Conservation (phyloP, 1,284 basidiomycete species). For the Porphyrellus sp. region DNA sequence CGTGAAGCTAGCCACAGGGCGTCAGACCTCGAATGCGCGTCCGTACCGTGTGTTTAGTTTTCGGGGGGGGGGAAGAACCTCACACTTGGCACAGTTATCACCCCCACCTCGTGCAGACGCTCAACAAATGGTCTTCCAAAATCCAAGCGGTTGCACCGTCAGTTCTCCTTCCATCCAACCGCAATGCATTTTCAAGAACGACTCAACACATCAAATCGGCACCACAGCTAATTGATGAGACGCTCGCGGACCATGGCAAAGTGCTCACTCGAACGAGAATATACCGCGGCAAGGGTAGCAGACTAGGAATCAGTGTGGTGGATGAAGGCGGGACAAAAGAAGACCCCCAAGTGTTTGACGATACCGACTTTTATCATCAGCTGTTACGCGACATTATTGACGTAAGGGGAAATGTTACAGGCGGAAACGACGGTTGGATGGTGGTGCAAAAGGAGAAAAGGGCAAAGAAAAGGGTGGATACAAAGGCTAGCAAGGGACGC, state of each 20-base stretch:
- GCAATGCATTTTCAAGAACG: constrained; percentile 59
- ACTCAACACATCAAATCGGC: constrained; percentile 54
- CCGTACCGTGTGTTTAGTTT: constrained; percentile 27
- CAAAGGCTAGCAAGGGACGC: constrained; percentile 90
- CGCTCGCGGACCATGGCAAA: constrained; percentile 53
- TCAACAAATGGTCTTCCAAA: constrained; percentile 91
- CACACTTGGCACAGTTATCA: constrained; percentile 49
- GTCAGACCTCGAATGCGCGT: constrained; percentile 57
- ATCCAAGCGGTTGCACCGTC: constrained; percentile 85
- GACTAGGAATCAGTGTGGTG: constrained; percentile 38
- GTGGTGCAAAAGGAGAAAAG: constrained; percentile 63
- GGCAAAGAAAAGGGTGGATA: constrained; percentile 82
- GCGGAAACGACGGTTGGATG: constrained; percentile 59
- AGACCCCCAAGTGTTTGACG: constrained; percentile 71
- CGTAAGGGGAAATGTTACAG: constrained; percentile 46
- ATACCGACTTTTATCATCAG: constrained; percentile 89
- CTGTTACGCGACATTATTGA: constrained; percentile 88
- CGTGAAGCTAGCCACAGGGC: constrained; percentile 44
- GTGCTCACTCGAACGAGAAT: constrained; percentile 57
- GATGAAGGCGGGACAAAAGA: constrained; percentile 32
- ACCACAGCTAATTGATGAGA: constrained; percentile 72
- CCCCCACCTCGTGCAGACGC: constrained; percentile 66
- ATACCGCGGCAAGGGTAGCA: constrained; percentile 44
- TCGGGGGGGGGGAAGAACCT: constrained; percentile 4
- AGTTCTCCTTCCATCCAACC: constrained; percentile 65